Percentiles rank a stretch among this genome's conserved stretches.
These are phyloP conservation scores for Chrysoporthe cubensis DNA, from an alignment of 2,329 filamentous ascomycete genomes.

Conservation along the genomic window DNA sequence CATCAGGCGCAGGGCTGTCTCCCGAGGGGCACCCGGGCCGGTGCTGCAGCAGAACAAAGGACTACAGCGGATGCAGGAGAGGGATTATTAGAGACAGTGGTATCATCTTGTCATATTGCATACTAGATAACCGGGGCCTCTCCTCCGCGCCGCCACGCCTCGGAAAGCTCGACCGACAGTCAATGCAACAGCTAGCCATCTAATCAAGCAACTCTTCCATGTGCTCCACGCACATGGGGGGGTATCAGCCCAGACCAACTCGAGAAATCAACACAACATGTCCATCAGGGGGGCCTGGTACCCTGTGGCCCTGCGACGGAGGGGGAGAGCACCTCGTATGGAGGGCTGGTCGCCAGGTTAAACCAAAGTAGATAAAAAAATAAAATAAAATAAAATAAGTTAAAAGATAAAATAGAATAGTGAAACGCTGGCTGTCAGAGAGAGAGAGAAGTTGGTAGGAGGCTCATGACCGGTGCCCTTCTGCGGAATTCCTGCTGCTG, in stretches of 20 bases:
- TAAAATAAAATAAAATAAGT: not conserved
- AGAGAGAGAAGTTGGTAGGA: not conserved
- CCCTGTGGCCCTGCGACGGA: not conserved
- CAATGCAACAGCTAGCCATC: not conserved
- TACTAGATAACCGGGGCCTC: no score
- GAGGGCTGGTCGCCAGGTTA: not conserved
- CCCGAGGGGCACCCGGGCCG: no score
- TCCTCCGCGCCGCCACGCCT: not conserved
- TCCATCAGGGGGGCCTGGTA: not conserved
- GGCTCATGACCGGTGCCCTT: slow-evolving; percentile 10
- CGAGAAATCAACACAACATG: not conserved
- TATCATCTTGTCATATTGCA: no score
- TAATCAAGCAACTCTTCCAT: slow-evolving; percentile 18
- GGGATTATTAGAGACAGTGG: not conserved
- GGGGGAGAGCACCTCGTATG: not conserved
- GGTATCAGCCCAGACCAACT: slow-evolving; percentile 25
- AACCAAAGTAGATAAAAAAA: not conserved
- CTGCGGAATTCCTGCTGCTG: slow-evolving; percentile 18
- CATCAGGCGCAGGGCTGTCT: no score
- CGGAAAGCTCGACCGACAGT: not conserved
- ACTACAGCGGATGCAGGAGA: no score
- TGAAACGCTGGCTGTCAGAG: not conserved
- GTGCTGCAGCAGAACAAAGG: no score
- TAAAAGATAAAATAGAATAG: not conserved
- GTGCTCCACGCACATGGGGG: slow-evolving; percentile 27